Evolutionary conservation across 768 basidiomycete species (phyloP).

Genomic region (Kondoa malvinella): DNA sequence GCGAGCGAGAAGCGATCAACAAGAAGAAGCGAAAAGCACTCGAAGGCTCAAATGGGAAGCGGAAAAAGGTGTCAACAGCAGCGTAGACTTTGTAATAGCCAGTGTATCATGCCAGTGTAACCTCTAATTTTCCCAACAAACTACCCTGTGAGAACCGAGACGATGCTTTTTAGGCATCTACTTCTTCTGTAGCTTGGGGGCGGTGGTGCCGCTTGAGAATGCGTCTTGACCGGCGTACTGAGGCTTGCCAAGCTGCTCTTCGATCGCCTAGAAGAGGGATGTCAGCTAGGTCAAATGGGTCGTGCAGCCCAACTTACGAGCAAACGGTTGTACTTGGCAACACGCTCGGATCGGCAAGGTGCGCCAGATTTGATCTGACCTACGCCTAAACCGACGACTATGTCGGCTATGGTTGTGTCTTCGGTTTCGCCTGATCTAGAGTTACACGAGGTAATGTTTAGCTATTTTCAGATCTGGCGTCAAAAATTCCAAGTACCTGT

Average conservation of each 20-base stretch:
- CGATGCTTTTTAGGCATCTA: too few relatives aligned
- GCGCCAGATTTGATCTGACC: slow-evolving; percentile 85
- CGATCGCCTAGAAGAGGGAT: neutral
- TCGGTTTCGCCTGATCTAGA: slow-evolving; percentile 98
- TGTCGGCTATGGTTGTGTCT: slow-evolving; percentile 89
- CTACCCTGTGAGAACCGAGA: too few relatives aligned
- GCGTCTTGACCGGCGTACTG: neutral
- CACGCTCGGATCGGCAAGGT: slow-evolving; percentile 53
- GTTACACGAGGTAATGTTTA: too few relatives aligned
- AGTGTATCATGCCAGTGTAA: too few relatives aligned
- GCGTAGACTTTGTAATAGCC: neutral
- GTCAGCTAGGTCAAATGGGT: neutral
- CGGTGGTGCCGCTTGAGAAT: neutral
- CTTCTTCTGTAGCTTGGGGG: neutral
- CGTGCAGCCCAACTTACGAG: slow-evolving; percentile 30
- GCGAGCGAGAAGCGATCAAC: slow-evolving; percentile 69
- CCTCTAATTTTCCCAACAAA: too few relatives aligned
- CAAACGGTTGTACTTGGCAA: slow-evolving; percentile 57
- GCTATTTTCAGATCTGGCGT: too few relatives aligned
- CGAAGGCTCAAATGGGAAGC: slow-evolving; percentile 4
- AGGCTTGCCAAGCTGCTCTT: neutral
- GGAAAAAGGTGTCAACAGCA: neutral
- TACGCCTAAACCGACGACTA: slow-evolving; percentile 39
- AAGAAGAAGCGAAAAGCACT: slow-evolving; percentile 26
- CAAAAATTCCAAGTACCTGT: too few relatives aligned